These are phyloP conservation scores for Ostreobium quekettii DNA, from an alignment of 139 green algal genomes.

Conservation along the genomic window DNA sequence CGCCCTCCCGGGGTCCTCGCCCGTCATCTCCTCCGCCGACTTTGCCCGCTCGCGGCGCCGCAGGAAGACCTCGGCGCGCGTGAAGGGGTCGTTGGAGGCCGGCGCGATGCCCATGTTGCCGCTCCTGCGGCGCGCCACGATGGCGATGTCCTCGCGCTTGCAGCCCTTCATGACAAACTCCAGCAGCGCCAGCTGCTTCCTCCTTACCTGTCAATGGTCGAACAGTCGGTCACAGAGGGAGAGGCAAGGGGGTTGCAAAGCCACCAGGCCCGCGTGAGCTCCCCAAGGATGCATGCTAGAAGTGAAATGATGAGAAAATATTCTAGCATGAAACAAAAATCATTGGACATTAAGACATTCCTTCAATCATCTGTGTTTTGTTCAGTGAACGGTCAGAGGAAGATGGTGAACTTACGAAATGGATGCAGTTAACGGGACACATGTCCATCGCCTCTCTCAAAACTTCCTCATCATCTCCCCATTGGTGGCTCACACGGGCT, in stretches of 20 bases:
- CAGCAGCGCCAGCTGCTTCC: slow-evolving; percentile 26
- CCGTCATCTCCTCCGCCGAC: slow-evolving; percentile 5
- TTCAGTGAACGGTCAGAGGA: no score
- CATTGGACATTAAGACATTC: no score
- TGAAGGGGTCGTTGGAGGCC: slow-evolving; percentile 23
- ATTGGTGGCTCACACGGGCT: slow-evolving; percentile 33
- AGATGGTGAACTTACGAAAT: no score
- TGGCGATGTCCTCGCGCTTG: slow-evolving; percentile 27
- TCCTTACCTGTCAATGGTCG: background rate
- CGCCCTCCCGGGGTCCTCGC: background rate
- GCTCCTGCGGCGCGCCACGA: slow-evolving; percentile 31
- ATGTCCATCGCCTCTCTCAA: slow-evolving; percentile 29
- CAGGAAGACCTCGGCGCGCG: slow-evolving; percentile 16
- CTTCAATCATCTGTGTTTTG: no score
- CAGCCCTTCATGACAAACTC: slow-evolving; percentile 39
- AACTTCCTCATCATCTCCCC: slow-evolving; percentile 25
- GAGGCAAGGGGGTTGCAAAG: no score
- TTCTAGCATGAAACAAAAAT: no score
- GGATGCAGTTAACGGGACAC: slow-evolving; percentile 39
- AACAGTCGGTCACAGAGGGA: no score
- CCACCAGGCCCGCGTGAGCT: no score
- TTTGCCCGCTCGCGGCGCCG: slow-evolving; percentile 13
- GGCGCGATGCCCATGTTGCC: slow-evolving; percentile 34
- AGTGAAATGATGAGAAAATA: no score
- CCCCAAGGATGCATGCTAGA: no score